Base-by-base conservation (phyloP, 495 filamentous ascomycete species). In the Apiosordaria backusii region DNA sequence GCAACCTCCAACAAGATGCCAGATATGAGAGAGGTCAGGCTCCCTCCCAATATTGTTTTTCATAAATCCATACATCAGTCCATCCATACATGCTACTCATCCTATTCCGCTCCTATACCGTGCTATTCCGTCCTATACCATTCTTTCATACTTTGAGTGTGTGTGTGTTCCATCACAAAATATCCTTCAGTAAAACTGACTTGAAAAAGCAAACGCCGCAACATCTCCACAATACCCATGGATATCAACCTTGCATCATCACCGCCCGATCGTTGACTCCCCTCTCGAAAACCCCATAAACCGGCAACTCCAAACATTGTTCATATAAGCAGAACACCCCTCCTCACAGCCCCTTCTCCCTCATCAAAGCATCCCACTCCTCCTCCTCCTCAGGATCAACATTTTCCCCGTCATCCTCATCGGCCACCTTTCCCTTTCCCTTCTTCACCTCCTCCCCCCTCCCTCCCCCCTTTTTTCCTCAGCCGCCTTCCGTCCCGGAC, bases 401-500 rank as follows among this genome's bases (percentile, higher is more conserved):
- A n/a, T 40, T 22, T 4, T 15, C 62, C 24, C 22, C 50, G 16
- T 35, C 27, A 25, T 22, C 40, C 23, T 62, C 59, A 23, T n/a
- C 19, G 59, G 18, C 57, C 65, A 26, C 40, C 35, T 24, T 18
- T 27, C 26, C 50, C 58, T 21, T 59, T 53, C 18, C 63, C 13
- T 45, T 27, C 59, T 18, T 45, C 24, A 0, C 27, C 59, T 61
- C 21, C 59, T 7, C 60, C 54, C 50, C 61, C 27, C 52, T 50
- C 66, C 65, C 22, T 64, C 61, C 26, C 26, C 65, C 4, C 35
- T n/a, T n/a, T n/a, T n/a, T n/a, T n/a, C 55, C 0, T 45, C 67
- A 15, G 1, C 22, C 7, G 1, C 53, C 16, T 61, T 53, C 19
- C 18, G 59, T 1, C 27, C 54, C 65, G 63, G 59, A 22, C 62